Evolutionary conservation across 306 rosid species (phyloP), one percentile per base, ranked within the genome.

Genomic region (Cicer chorassanicum): DNA sequence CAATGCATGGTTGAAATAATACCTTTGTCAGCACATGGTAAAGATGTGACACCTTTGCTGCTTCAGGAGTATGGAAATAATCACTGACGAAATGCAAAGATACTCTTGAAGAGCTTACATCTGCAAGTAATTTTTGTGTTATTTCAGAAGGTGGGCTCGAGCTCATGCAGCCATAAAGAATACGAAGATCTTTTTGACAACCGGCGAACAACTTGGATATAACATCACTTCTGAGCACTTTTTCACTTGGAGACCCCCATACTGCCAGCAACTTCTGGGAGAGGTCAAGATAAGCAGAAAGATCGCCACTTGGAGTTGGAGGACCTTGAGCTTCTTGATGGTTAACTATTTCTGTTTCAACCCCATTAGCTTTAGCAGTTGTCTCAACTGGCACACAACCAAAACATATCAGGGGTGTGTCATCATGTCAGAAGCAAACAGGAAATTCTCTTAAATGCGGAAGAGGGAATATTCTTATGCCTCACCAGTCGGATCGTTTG

Each of bases 11-110:
- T 64, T 78, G 73, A 81, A 68, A 53, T 21, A 39, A 76, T 81
- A 91, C 98, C 98, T 91, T 85, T 24, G 90, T 81, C 86, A 93
- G 74, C 64, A 77, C 81, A 15, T 82, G 73, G 80, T 89, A 91
- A 55, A 93, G 74, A 70, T 75, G 77, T 15, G 92, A 93, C 67
- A 93, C 90, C 86, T 88, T 87, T 68, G 76, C 79, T 61, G 96
- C 85, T 73, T 88, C 96, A 70, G 84, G 64, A 55, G 88, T 77
- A 78, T 18, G 81, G 55, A 79, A 76, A 56, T 72, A 38, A 55
- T 81, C 85, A 78, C 57, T 49, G 62, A 68, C 70, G 65, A 48
- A 48, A 65, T 81, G 79, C 60, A 67, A 74, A 77, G 81, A 78
- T 54, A 51, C 73, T 65, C 80, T 84, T 59, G 84, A 80, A 76